phyloP scores from a whole-genome alignment of 129 eudicot genomes.

The Oenanthe sinensis region DNA sequence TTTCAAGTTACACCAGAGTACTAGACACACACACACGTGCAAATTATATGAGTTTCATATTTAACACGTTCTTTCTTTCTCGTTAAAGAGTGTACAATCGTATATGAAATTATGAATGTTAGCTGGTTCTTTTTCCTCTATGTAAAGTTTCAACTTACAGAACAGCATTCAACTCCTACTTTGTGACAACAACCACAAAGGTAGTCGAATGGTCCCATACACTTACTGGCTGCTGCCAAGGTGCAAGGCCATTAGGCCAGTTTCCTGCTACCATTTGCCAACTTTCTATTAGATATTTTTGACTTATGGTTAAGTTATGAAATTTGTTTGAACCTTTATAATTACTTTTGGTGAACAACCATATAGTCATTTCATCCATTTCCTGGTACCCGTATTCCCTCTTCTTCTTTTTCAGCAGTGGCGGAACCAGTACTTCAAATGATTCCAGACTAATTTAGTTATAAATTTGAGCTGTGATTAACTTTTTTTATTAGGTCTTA shows the following conservation, averaged over 20 bases:
- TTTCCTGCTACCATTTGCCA: background rate
- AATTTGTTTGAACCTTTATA: background rate
- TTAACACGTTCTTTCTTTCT: background rate
- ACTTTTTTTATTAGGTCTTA: too few relatives aligned
- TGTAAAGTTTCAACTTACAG: background rate
- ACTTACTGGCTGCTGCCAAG: background rate
- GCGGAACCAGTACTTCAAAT: background rate
- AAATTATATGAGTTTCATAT: background rate
- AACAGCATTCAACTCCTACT: background rate
- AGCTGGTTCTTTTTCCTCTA: background rate
- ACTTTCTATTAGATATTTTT: background rate
- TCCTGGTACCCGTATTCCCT: background rate
- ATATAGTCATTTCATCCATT: too few relatives aligned
- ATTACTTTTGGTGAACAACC: too few relatives aligned
- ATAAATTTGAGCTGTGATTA: too few relatives aligned
- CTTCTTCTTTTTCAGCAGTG: too few relatives aligned
- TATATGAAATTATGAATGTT: background rate
- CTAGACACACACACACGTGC: background rate
- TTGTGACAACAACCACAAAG: background rate
- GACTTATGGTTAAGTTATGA: background rate
- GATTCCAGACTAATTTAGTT: background rate
- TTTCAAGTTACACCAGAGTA: background rate
- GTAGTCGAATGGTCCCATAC: constrained; percentile 9
- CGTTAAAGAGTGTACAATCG: background rate
- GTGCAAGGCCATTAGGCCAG: background rate